Conservation (phyloP, 164 flowering plant species). For the Vitis rotundifolia region DNA sequence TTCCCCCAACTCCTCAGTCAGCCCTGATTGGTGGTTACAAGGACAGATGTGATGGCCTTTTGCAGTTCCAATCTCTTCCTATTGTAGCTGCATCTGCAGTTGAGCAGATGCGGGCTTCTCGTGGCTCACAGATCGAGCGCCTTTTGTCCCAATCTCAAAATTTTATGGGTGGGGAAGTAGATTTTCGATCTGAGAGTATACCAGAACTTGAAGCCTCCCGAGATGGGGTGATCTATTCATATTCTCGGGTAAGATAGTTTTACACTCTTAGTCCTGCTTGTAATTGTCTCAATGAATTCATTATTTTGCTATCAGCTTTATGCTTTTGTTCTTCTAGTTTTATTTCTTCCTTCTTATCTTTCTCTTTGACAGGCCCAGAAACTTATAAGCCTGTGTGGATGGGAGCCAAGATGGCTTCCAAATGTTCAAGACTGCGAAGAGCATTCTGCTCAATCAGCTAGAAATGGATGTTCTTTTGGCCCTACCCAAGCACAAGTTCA, state of each 20-base stretch:
- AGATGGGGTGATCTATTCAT: slow-evolving; percentile 49
- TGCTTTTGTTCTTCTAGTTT: slow-evolving; percentile 6
- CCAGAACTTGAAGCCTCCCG: slow-evolving; percentile 48
- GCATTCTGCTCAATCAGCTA: slow-evolving; percentile 94
- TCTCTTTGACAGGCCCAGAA: slow-evolving; percentile 71
- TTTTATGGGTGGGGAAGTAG: slow-evolving; percentile 44
- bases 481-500: slow-evolving; percentile 44
- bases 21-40: slow-evolving; percentile 92
- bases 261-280: slow-evolving; percentile 2
- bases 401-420: slow-evolving; percentile 98
- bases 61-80: slow-evolving; percentile 88
- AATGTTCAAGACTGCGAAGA: slow-evolving; percentile 94
- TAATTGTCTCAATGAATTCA: not conserved
- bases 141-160: slow-evolving; percentile 55
- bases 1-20: slow-evolving; percentile 95
- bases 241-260: slow-evolving; percentile 60
- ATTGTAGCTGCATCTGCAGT: slow-evolving; percentile 72
- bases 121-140: slow-evolving; percentile 72
- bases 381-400: slow-evolving; percentile 94
- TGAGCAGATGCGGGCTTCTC: slow-evolving; percentile 71
- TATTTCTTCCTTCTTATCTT: not conserved
- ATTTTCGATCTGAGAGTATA: slow-evolving; percentile 53
- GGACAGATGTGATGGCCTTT: slow-evolving; percentile 95
- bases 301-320: not conserved
- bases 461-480: slow-evolving; percentile 76